phyloP scores from a whole-genome alignment of 2,329 filamentous ascomycete genomes.

The Sphaerulina vaccinii region DNA sequence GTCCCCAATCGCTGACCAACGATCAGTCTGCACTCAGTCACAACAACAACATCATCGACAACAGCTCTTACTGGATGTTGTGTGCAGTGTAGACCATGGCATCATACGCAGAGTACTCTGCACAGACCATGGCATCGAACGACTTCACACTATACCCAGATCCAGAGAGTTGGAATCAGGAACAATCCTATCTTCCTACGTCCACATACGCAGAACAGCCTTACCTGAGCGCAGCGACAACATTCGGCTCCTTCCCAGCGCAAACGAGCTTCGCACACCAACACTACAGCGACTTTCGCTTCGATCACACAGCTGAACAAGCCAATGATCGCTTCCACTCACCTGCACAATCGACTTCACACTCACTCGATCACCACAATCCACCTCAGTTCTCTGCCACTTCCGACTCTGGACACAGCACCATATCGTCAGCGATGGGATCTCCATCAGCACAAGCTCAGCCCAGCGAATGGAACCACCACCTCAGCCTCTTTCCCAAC shows the following conservation, averaged over 20 bases:
- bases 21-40: neutral
- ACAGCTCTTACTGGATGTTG: slow-evolving; percentile 5
- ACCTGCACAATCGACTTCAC: slow-evolving; percentile 44
- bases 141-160: slow-evolving; percentile 38
- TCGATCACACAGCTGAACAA: slow-evolving; percentile 38
- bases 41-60: too few relatives aligned
- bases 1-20: too few relatives aligned
- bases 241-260: slow-evolving; percentile 41
- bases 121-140: slow-evolving; percentile 31
- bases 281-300: slow-evolving; percentile 38
- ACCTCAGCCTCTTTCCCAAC: slow-evolving; percentile 56
- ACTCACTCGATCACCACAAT: slow-evolving; percentile 47
- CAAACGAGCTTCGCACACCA: slow-evolving; percentile 37
- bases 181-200: slow-evolving; percentile 31
- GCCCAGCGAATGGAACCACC: slow-evolving; percentile 57
- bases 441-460: slow-evolving; percentile 60
- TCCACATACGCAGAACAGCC: slow-evolving; percentile 29
- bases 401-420: slow-evolving; percentile 51
- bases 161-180: slow-evolving; percentile 32
- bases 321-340: slow-evolving; percentile 45
- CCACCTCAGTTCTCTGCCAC: slow-evolving; percentile 49
- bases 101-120: slow-evolving; percentile 33
- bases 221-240: slow-evolving; percentile 32
- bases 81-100: slow-evolving; percentile 28
- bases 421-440: slow-evolving; percentile 51